Base-by-base conservation (phyloP, 169 alveolate genomes). In the Eimeria tenella region DNA sequence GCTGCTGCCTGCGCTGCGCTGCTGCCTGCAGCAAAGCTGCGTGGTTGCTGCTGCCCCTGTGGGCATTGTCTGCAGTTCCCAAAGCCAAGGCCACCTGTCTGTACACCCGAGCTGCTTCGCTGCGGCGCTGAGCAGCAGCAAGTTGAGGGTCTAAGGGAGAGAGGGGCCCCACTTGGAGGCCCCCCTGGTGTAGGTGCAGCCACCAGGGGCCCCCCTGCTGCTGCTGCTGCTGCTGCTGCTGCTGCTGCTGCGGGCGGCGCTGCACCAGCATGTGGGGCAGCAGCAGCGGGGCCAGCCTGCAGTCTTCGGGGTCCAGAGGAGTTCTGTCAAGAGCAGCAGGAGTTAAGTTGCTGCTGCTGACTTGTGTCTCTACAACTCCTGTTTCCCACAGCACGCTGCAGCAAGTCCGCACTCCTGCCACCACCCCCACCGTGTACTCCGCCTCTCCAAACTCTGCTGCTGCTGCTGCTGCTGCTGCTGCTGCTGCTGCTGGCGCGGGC, bases 341-440 rank as follows among this genome's bases (percentile, higher is more conserved):
- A 10, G 82, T 42, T 70, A 86, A 13, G 52, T 21, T 4, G 19
- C 52, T 8, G 5, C 93, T 62, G 21, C 25, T 19, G 5, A 4
- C 71, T 5, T 52, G 42, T 10, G 7, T 53, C 31, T 10, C n/a
- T 21, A 87, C 56, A 10, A 17, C 50, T 23, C 93, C 93, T 6
- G 68, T 73, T 31, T 63, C 93, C 93, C 93, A 86, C 71, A 86
- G 93, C n/a, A 86, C 93, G n/a, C 31, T 19, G 82, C 93, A 86
- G 56, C 58, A 8, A 3, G 93, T 86, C 13, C 25, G 3, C 58
- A 86, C 25, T 42, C 71, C 6, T n/a, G 21, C 25, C 52, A 4
- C 1, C 63, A 8, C 42, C 74, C 5, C 19, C 21, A 4, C 13
- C 52, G 23, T 52, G 15, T 4, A 13, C 50, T 21, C 86, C 86